phyloP scores from a whole-genome alignment of 257 asterid genomes.

The Solanum commersonii region DNA sequence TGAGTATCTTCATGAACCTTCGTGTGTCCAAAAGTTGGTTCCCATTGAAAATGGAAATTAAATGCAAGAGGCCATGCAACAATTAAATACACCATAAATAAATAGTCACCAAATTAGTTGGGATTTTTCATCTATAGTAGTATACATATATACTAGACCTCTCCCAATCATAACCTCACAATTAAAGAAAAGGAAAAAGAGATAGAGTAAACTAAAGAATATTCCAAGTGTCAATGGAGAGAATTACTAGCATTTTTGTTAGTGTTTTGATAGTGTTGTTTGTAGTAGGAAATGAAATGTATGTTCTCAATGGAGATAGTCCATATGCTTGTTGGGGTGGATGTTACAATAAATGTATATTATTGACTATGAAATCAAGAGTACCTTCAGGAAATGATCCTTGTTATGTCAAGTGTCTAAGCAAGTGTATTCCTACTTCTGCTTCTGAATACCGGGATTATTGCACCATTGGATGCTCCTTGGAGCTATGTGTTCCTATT shows the following conservation, averaged over 20 bases:
- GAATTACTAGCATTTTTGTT: not conserved
- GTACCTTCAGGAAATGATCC: not conserved
- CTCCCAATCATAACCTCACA: not conserved
- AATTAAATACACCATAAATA: constrained; percentile 10
- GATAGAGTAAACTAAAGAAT: not conserved
- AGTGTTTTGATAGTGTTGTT: constrained; percentile 1
- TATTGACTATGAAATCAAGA: not conserved
- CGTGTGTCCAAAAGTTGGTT: not conserved
- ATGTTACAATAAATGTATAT: constrained; percentile 41
- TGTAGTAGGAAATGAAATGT: not conserved
- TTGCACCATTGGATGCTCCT: constrained; percentile 42
- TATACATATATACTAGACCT: not conserved
- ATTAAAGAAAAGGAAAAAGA: not conserved
- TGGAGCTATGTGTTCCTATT: constrained; percentile 14
- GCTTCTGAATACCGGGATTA: constrained; percentile 18
- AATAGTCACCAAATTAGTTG: constrained; percentile 22
- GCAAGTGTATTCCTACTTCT: constrained; percentile 27
- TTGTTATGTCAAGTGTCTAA: constrained; percentile 33
- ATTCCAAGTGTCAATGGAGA: constrained; percentile 11
- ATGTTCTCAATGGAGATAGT: constrained; percentile 2
- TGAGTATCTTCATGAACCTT: no score
- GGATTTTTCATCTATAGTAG: constrained; percentile 14
- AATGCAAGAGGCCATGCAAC: not conserved
- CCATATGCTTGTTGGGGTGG: constrained; percentile 54
- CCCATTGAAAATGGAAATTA: not conserved